These are phyloP conservation scores for Pachyrhizus erosus DNA, from an alignment of 306 rosid species.

Conservation along the genomic window DNA sequence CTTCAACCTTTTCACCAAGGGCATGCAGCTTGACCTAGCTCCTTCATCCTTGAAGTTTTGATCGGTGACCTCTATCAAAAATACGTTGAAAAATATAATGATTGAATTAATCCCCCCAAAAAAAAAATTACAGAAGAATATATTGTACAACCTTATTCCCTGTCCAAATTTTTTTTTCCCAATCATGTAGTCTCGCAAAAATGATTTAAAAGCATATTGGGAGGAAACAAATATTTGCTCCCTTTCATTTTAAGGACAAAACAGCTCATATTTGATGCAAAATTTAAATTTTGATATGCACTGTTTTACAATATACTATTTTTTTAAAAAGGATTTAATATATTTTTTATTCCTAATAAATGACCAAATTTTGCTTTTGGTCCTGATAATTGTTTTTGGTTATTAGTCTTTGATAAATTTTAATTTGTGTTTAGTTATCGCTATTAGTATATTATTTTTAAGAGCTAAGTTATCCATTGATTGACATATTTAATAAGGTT, in stretches of 20 bases:
- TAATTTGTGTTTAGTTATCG: too few relatives aligned
- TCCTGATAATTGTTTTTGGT: too few relatives aligned
- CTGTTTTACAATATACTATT: constrained; percentile 9
- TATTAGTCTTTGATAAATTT: too few relatives aligned
- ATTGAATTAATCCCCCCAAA: neutral
- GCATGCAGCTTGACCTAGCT: constrained; percentile 54
- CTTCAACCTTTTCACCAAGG: constrained; percentile 64
- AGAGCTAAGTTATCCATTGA: too few relatives aligned
- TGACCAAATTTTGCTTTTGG: too few relatives aligned
- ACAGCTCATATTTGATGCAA: constrained; percentile 21
- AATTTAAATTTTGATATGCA: constrained; percentile 23
- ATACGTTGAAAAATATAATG: constrained; percentile 13
- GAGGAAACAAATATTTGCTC: neutral
- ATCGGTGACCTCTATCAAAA: constrained; percentile 66
- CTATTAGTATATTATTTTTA: too few relatives aligned
- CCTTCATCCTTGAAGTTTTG: constrained; percentile 79
- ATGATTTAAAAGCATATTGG: constrained; percentile 16
- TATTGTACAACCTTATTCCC: constrained; percentile 10
- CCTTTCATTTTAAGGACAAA: neutral
- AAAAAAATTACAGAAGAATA: constrained; percentile 6
- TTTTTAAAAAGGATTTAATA: too few relatives aligned
- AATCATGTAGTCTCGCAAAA: constrained; percentile 28
- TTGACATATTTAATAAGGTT: too few relatives aligned
- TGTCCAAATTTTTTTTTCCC: constrained; percentile 13
- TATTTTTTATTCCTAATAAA: too few relatives aligned